Evolutionary conservation across 2,329 filamentous ascomycete genomes (phyloP), one percentile per base, ranked within the genome.

Genomic region (Ophiostoma montium): DNA sequence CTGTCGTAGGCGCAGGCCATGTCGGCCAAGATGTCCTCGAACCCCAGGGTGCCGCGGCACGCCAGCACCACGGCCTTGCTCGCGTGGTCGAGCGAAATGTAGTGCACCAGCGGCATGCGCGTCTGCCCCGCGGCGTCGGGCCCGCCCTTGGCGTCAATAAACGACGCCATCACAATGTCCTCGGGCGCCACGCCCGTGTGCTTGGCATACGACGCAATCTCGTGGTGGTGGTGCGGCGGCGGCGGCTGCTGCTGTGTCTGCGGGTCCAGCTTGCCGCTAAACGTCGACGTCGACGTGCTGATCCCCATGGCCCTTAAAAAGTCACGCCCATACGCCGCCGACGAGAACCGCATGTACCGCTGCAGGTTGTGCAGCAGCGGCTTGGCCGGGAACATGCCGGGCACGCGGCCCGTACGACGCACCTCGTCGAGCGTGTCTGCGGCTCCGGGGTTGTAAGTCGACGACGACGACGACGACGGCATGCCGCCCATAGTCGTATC

Each of bases 1-100:
- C 79, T 71, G 55, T 84, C 80, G 54, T 85, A 86, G 43, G 84
- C 82, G 61, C 82, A 86, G 30, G 81, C 81, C 73, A 86, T 76
- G 57, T 86, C 82, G 0, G 81, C 81, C 33, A 86, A 65, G 21
- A 86, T 75, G 58, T 86, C 82, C 57, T 86, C 82, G 52, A 86
- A 85, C 0, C 82, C 82, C 35, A 84, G 68, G 0, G 82, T 86
- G 2, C 82, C 82, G 35, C 82, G 74, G 46, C 83, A 82, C 1
- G 81, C 80, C n/a, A 86, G 66, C 0, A 86, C 81, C 0, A 86
- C 77, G 0, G 82, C 81, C 57, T 79, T 81, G 2, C 81, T 81
- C 47, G 81, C 77, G 57, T 84, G 80, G 55, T 86, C 82, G 1
- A 86, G 65, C 2, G 80, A 80, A 33, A 86, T 75, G 56, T 84